phyloP scores from a whole-genome alignment of 495 filamentous ascomycete species.

The Beverwykella pulmonaria region DNA sequence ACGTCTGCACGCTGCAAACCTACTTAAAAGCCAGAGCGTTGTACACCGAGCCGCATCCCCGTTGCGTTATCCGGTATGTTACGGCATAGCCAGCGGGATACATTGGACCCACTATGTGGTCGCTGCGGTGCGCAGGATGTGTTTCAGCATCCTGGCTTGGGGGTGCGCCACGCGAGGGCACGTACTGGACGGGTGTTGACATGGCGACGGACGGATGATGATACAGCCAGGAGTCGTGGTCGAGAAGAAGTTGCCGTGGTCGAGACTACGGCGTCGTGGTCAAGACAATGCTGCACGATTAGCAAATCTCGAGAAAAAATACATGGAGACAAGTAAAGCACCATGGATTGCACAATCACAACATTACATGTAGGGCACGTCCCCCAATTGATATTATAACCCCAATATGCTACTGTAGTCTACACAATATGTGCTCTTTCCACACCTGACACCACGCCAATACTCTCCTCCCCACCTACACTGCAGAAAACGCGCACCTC shows the following conservation, averaged over 20 bases:
- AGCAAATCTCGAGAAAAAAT: too few species aligned
- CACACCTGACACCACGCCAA: neutral
- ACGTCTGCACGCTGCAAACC: neutral
- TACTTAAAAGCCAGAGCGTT: neutral
- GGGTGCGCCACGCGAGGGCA: neutral
- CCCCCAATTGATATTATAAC: neutral
- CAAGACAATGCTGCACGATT: too few species aligned
- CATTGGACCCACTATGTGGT: neutral
- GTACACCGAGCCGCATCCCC: neutral
- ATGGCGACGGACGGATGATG: neutral
- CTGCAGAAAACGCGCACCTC: neutral
- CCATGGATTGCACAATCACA: too few species aligned
- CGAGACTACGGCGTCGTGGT: neutral
- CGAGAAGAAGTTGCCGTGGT: neutral
- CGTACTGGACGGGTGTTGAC: neutral
- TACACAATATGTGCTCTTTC: neutral
- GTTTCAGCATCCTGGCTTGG: neutral
- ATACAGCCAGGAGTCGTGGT: neutral
- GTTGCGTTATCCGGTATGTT: neutral
- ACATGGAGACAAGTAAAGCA: too few species aligned
- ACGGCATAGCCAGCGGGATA: neutral
- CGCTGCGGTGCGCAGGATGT: neutral
- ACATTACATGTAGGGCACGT: neutral
- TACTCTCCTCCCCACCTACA: neutral
- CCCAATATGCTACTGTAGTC: neutral